phyloP scores from a whole-genome alignment of 1,284 basidiomycete genomes.

The Ceratobasidium sp. region DNA sequence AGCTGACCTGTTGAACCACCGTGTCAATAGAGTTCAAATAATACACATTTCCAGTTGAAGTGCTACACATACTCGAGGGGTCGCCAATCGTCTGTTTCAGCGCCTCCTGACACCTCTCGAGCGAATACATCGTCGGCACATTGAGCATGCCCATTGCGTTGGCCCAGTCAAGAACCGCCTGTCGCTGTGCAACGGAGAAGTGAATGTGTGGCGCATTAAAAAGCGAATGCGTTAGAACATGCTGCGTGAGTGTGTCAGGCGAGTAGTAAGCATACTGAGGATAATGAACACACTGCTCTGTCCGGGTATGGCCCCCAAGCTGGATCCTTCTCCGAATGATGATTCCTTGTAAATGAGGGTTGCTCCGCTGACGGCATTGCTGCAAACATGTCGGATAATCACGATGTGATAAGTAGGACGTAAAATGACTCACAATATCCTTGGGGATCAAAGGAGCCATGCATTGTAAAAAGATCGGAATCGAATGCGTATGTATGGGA shows the following conservation, averaged over 20 bases:
- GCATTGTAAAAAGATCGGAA: neutral
- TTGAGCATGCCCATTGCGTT: slow-evolving; percentile 50
- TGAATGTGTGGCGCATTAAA: slow-evolving; percentile 51
- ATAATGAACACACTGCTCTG: neutral
- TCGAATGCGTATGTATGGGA: neutral
- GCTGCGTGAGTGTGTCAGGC: neutral
- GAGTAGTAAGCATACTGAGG: neutral
- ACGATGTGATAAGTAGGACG: neutral
- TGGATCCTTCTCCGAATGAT: neutral
- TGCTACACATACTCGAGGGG: neutral
- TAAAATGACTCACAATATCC: neutral
- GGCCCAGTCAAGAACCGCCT: slow-evolving; percentile 53
- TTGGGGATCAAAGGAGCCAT: neutral
- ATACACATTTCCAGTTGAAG: neutral
- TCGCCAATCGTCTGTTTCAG: neutral
- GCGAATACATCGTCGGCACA: slow-evolving; percentile 27
- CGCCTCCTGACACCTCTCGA: slow-evolving; percentile 15
- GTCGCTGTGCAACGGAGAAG: slow-evolving; percentile 53
- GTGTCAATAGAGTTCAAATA: slow-evolving; percentile 18
- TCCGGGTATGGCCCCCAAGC: neutral
- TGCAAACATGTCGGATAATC: neutral
- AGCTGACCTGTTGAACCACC: slow-evolving; percentile 22
- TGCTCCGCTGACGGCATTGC: neutral
- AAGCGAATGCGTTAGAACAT: slow-evolving; percentile 52
- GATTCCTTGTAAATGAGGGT: neutral